These are phyloP conservation scores for Nigrograna mackinnonii DNA, from an alignment of 2,329 filamentous ascomycete genomes.

Conservation along the genomic window DNA sequence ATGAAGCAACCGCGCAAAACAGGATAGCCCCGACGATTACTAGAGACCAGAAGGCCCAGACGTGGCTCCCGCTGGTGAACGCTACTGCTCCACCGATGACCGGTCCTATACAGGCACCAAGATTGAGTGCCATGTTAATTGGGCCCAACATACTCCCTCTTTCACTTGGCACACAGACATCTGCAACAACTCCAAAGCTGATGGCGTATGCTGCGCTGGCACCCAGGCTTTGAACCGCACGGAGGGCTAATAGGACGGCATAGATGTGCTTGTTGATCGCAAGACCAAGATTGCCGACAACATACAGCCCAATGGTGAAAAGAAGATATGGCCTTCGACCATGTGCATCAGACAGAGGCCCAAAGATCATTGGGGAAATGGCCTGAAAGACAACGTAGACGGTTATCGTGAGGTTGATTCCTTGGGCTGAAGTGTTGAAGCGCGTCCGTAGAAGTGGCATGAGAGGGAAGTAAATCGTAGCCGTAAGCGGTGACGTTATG, in stretches of 20 bases:
- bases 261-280: conserved; percentile 43
- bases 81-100: conserved; percentile 2
- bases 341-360: conserved; percentile 42
- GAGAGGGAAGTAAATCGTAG: conserved; percentile 52
- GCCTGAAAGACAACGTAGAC: conserved; percentile 50
- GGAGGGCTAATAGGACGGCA: conserved; percentile 38
- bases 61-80: neutral
- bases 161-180: conserved; percentile 1
- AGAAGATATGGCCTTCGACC: conserved; percentile 46
- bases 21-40: neutral
- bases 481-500: conserved; percentile 1
- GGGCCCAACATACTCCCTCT: conserved; percentile 2
- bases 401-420: conserved; percentile 49
- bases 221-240: conserved; percentile 39
- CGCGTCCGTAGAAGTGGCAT: conserved; percentile 45
- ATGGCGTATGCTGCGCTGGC: neutral
- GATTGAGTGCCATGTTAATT: neutral
- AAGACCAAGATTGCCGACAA: conserved; percentile 45
- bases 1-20: neutral
- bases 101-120: conserved; percentile 2
- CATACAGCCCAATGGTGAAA: conserved; percentile 42
- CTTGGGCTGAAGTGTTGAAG: conserved; percentile 37
- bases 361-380: conserved; percentile 46
- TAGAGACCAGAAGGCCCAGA: conserved; percentile 1
- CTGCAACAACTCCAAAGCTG: conserved; percentile 1